Evolutionary conservation across 1,139 yeast species (phyloP).

Genomic region (Lodderomyces beijingensis): DNA sequence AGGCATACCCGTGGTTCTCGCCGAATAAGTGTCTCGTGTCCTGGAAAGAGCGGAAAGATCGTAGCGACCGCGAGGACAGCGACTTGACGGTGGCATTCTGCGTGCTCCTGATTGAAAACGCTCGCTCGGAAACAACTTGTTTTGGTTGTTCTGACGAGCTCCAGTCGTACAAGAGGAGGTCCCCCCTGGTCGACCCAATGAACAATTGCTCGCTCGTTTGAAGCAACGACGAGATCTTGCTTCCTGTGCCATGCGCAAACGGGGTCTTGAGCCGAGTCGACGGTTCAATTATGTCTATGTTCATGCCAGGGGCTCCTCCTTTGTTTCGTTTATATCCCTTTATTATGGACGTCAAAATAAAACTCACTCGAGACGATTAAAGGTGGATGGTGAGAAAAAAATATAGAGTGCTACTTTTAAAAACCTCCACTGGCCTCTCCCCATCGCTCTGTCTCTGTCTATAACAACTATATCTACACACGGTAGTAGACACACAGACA

Average conservation of each 20-base stretch:
- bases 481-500: too few relatives aligned
- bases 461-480: too few relatives aligned
- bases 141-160: background rate
- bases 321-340: too few relatives aligned
- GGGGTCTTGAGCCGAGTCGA: conserved; percentile 24
- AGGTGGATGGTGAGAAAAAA: too few relatives aligned
- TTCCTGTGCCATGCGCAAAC: conserved; percentile 8
- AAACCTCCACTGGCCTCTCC: background rate
- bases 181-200: conserved; percentile 37
- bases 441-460: background rate
- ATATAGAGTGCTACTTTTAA: background rate
- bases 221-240: conserved; percentile 23
- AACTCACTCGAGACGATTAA: too few relatives aligned
- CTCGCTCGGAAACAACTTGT: background rate
- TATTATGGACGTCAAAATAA: background rate
- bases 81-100: conserved; percentile 2
- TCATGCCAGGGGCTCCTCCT: conserved; percentile 19
- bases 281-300: conserved; percentile 34
- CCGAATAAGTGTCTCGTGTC: conserved; percentile 16
- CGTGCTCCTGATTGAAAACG: background rate
- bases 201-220: conserved; percentile 20
- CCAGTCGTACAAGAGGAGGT: conserved; percentile 15
- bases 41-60: conserved; percentile 21
- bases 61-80: conserved; percentile 7
- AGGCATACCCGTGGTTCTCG: conserved; percentile 8